Conservation (phyloP, 2,329 filamentous ascomycete genomes). For the Fusarium irregulare region DNA sequence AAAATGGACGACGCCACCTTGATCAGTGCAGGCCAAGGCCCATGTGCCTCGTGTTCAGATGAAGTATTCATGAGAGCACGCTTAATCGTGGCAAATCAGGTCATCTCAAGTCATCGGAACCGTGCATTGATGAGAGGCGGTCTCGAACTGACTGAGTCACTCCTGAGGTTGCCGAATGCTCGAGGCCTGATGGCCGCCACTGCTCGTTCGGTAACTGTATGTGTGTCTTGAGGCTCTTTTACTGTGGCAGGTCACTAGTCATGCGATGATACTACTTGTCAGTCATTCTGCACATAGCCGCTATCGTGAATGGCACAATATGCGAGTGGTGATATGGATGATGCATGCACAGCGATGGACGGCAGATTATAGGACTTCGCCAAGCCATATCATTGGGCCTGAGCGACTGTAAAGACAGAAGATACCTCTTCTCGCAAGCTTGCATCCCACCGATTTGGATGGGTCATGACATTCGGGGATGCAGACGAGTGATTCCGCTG, state of each 20-base stretch:
- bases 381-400: not conserved
- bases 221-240: conserved; percentile 20
- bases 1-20: conserved; percentile 17
- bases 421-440: not conserved
- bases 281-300: conserved; percentile 26
- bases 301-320: conserved; percentile 26
- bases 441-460: conserved; percentile 13
- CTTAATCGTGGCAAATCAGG: conserved; percentile 20
- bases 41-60: conserved; percentile 40
- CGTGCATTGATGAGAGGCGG: conserved; percentile 18
- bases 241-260: not conserved
- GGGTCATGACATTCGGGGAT: conserved; percentile 15
- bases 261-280: conserved; percentile 7
- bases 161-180: conserved; percentile 5
- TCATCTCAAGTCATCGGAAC: conserved; percentile 29
- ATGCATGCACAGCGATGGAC: conserved; percentile 9
- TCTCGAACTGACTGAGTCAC: not conserved
- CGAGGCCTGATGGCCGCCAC: not conserved
- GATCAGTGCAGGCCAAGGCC: conserved; percentile 12
- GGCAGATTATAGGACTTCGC: not conserved
- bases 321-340: conserved; percentile 15
- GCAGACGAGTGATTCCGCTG: conserved; percentile 3
- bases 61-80: conserved; percentile 8
- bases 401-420: not conserved
- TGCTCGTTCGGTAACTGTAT: not conserved